A percentile compares a stretch with the other conserved stretches of the same genome.
phyloP scores from a whole-genome alignment of 2,329 filamentous ascomycete genomes.

The Diplodia sapinea region DNA sequence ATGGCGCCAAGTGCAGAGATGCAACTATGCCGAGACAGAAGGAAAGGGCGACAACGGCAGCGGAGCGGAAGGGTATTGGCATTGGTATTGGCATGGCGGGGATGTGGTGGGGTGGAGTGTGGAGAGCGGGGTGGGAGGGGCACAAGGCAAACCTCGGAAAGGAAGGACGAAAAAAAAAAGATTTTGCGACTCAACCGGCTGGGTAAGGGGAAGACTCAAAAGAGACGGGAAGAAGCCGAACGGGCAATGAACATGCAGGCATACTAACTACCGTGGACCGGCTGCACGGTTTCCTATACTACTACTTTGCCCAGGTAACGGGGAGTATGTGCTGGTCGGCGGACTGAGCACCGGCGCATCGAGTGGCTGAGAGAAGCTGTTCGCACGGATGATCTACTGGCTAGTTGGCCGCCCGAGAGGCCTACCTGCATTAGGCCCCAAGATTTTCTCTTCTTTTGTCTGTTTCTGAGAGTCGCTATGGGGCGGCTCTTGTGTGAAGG shows the following conservation, averaged over 20 bases:
- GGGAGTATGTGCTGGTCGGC: conserved; percentile 3
- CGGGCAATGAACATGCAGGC: neutral
- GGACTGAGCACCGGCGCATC: neutral
- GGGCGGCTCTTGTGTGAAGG: neutral
- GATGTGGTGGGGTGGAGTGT: neutral
- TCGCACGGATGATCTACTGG: conserved; percentile 5
- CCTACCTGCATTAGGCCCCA: conserved; percentile 16
- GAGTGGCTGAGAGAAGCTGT: neutral
- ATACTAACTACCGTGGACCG: neutral
- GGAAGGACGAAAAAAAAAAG: neutral
- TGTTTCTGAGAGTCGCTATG: conserved; percentile 13
- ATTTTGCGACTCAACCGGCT: conserved; percentile 9
- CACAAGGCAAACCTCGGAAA: neutral
- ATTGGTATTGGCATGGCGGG: neutral
- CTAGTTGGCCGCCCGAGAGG: conserved; percentile 9
- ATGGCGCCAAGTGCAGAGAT: neutral
- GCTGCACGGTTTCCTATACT: conserved; percentile 1
- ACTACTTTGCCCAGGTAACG: neutral
- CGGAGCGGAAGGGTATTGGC: conserved; percentile 17
- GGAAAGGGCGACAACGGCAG: neutral
- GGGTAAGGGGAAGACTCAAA: neutral
- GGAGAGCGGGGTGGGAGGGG: conserved; percentile 17
- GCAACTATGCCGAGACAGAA: conserved; percentile 3
- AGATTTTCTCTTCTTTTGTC: conserved; percentile 7
- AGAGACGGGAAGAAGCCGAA: conserved; percentile 1